Evolutionary conservation across 1,139 yeast species (phyloP), one percentile per base, ranked within the genome.

Genomic region (Torulaspora pretoriensis): DNA sequence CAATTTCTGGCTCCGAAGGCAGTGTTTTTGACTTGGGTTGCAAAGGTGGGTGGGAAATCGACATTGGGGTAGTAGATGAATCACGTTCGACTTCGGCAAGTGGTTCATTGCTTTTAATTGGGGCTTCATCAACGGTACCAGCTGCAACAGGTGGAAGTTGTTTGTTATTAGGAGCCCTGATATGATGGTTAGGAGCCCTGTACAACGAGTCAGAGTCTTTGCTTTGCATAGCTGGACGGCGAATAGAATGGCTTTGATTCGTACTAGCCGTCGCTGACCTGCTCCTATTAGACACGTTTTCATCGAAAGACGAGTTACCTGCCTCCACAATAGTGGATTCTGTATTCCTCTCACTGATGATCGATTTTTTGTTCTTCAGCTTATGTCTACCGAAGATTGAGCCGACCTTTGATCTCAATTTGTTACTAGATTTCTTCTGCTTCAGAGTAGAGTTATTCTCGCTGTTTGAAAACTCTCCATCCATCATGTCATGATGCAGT

Each of bases 381-480:
- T 78, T 76, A 58, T 78, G 80, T 53, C 85, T 77, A 35, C 84
- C 82, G 63, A 89, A 84, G 49, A 89, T 81, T 0, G 96, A 87
- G 13, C 96, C 96, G 32, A 89, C 89, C 61, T 73, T 81, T 4
- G 95, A 84, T 61, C 81, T 80, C 58, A 89, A 68, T 51, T 75
- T 79, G 35, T 60, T 59, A 8, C 60, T 43, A 1, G 64, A 51
- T 42, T 61, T 61, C 39, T 60, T 63, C 6, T 38, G 42, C 23
- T 51, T 55, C 31, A 57, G 40, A 6, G 58, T 49, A 4, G 30
- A 26, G 39, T 58, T 57, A 38, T 58, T 57, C 5, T 43, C 33
- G 17, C 60, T 46, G 38, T 57, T 57, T 5, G 65, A 60, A 42
- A 60, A 60, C 32, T 56, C 59, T 26, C 55, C 49, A 43, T 59